Evolutionary conservation across 306 rosid species (phyloP), one percentile per base, ranked within the genome.

Genomic region (Ammopiptanthus mongolicus): DNA sequence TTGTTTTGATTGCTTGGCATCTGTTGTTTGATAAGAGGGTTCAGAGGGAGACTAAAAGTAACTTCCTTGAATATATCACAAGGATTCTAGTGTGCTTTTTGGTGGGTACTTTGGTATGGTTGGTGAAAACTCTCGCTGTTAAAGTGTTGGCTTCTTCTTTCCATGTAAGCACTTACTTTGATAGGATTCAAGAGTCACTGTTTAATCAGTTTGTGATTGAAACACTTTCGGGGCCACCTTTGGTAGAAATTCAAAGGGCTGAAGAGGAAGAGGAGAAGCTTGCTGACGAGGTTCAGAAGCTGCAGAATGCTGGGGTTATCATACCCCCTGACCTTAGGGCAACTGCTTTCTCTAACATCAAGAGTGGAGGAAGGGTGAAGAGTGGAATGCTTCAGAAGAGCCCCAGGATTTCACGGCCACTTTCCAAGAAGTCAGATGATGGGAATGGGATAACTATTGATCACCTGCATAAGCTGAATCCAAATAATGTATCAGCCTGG

Each of bases 401-500:
- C 59, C 83, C 83, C 7, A 33, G 61, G 0, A 2, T 18, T 25
- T 88, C 93, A 0, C 57, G 77, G 39, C 69, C 83, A 5, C 78
- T 71, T 23, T 70, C 91, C 8, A 86, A 75, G 86, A 86, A 39
- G 25, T 55, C 69, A 3, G 90, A 82, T 6, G 97, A 91, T 8
- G 93, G 84, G 0, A 90, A 80, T 15, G 92, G 82, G 0, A 93
- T 93, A 53, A 87, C 90, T 14, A 86, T 93, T 34, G 97, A 86
- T 83, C 90, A 89, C 52, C 69, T 93, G 65, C 96, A 91, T 66
- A 91, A 69, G 87, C 78, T 89, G 66, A 93, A 88, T 83, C 89
- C 85, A 0, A 87, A 86, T 71, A 93, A 93, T 76, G 84, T 93
- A 3, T 93, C 98, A 18, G 97, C 98, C 0, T 93, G 98, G 98